Evolutionary conservation across 1,139 yeast genomes (phyloP), one percentile per base, ranked within the genome.

Genomic region (Meyerozyma carpophila): DNA sequence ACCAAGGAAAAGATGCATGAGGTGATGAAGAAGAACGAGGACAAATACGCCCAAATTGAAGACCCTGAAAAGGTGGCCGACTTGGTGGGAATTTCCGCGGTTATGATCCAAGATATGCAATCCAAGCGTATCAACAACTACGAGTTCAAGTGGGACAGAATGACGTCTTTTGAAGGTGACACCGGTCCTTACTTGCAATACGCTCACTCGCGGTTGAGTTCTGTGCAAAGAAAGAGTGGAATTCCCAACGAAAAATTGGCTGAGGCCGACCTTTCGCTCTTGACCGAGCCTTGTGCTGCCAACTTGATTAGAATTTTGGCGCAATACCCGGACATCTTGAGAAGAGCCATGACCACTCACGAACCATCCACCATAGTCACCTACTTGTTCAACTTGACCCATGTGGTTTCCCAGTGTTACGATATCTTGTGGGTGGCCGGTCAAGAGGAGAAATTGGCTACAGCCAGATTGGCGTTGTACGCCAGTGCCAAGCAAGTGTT

Each of bases 71-170:
- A 83, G 65, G 87, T 93, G 61, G 98, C 98, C 47, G 98, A 94
- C 63, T 77, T 90, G 58, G 84, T 94, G 46, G 99, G 98, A 65
- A 88, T 93, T 48, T 86, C 97, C 37, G 98, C 98, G 10, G 96
- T 94, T 48, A 91, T 94, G 96, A 87, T 94, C 60, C 98, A 94
- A 74, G 99, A 94, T 68, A 90, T 93, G 97, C 95, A 89, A 71
- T 85, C 96, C 50, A 94, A 94, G 75, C 86, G 98, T 70, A 81
- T 91, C 67, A 90, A 93, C 75, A 91, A 93, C 71, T 94, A 94
- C 70, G 90, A 84, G 57, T 94, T 94, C 70, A 88, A 90, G 68
- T 93, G 98, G 99, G 91, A 87, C 59, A 87, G 99, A 75, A 93
- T 93, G 98, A 78, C 88, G 42, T 89, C 97, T 6, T 91, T 94